phyloP scores from a whole-genome alignment of 1,284 basidiomycete species.

The Rhodofomes roseus region DNA sequence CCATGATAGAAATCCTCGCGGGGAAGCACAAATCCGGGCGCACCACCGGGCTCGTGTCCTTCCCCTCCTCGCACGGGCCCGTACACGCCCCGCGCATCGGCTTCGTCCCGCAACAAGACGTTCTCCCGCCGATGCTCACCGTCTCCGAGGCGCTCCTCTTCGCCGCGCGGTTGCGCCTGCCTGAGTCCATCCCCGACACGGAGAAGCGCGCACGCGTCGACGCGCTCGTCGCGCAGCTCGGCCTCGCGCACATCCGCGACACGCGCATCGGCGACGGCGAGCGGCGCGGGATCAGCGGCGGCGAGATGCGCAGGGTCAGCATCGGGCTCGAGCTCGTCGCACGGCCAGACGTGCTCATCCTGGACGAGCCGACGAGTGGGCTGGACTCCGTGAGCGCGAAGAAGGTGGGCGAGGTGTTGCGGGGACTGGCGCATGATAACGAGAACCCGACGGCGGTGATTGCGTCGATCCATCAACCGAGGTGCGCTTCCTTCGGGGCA shows the following conservation, averaged over 20 bases:
- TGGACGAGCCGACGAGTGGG: conserved; percentile 82
- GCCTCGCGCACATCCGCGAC: conserved; percentile 67
- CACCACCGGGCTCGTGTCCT: conserved; percentile 62
- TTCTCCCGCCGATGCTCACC: conserved; percentile 76
- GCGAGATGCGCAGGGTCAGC: conserved; percentile 80
- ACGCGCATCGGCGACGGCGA: conserved; percentile 78
- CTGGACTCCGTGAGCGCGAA: conserved; percentile 86
- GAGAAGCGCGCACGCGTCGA: conserved; percentile 71
- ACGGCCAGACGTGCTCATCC: conserved; percentile 73
- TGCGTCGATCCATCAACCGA: conserved; percentile 86
- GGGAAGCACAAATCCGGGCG: conserved; percentile 85
- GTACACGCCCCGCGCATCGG: conserved; percentile 52
- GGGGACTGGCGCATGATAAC: conserved; percentile 67
- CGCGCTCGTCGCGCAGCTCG: conserved; percentile 70
- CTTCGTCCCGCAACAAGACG: conserved; percentile 85
- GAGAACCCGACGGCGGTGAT: conserved; percentile 75
- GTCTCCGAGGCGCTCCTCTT: conserved; percentile 83
- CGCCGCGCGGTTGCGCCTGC: conserved; percentile 78
- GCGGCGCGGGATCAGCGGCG: conserved; percentile 79
- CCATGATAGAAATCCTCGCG: conserved; percentile 89
- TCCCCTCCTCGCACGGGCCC: conserved; percentile 40
- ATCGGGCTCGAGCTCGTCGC: conserved; percentile 85
- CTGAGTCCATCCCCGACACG: conserved; percentile 69
- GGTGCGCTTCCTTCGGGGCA: conserved; percentile 33
- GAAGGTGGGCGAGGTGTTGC: conserved; percentile 73